Evolutionary conservation across 139 green algal species (phyloP).

Genomic region (Pleodorina starrii): DNA sequence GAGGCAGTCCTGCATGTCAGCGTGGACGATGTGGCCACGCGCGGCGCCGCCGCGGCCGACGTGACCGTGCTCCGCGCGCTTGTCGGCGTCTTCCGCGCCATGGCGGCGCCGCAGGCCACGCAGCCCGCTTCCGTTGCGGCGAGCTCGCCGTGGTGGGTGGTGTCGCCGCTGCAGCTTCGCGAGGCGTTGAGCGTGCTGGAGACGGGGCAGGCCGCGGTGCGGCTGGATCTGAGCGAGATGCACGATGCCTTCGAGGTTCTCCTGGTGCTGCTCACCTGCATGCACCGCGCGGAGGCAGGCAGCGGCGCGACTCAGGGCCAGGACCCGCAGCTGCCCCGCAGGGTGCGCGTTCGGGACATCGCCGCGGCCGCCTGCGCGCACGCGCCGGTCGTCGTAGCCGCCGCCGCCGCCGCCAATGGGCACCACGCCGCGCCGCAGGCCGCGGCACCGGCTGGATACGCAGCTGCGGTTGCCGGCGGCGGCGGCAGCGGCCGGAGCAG

Average conservation of each 20-base stretch:
- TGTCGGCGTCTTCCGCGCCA: conserved; percentile 66
- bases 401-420: neutral
- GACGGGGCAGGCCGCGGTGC: conserved; percentile 24
- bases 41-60: conserved; percentile 54
- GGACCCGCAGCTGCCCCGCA: conserved; percentile 72
- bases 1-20: conserved; percentile 61
- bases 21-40: neutral
- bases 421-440: neutral
- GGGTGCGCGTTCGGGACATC: conserved; percentile 51
- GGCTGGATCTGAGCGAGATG: conserved; percentile 82
- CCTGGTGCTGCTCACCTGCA: conserved; percentile 75
- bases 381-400: neutral
- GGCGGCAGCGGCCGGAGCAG: no score
- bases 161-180: conserved; percentile 76
- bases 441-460: neutral
- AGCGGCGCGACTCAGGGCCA: neutral
- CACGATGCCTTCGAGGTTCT: conserved; percentile 88
- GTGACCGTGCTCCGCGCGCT: conserved; percentile 64
- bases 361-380: neutral
- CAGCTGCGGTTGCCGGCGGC: conserved; percentile 12
- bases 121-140: neutral
- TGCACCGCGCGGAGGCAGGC: conserved; percentile 76
- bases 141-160: neutral
- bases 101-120: conserved; percentile 40
- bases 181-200: conserved; percentile 79